A percentile compares a stretch with the other conserved stretches of the same genome.
These are phyloP conservation scores for Pseudogymnoascus sp. DNA, from an alignment of 2,329 filamentous ascomycete genomes.

Conservation along the genomic window DNA sequence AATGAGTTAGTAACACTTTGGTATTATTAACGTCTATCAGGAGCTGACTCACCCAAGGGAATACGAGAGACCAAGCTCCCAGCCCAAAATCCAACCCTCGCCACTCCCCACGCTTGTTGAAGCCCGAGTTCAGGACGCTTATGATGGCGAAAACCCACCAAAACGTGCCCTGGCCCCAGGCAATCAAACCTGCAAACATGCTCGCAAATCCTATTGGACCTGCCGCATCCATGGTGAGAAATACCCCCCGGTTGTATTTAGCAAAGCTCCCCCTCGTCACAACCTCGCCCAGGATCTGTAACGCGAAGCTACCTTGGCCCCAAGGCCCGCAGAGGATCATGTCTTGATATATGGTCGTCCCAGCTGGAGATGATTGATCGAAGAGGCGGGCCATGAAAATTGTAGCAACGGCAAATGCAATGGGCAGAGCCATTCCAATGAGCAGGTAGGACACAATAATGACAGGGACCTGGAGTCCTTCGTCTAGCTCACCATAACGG, in stretches of 20 bases:
- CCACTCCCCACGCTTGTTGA: constrained; percentile 20
- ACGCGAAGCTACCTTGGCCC: constrained; percentile 34
- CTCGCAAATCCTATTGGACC: constrained; percentile 29
- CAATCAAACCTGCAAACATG: constrained; percentile 32
- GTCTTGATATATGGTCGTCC: constrained; percentile 29
- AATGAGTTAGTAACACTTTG: neutral
- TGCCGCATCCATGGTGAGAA: constrained; percentile 31
- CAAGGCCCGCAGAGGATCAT: constrained; percentile 38
- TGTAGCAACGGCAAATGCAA: constrained; percentile 29
- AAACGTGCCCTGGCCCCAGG: constrained; percentile 36
- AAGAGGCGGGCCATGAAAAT: constrained; percentile 32
- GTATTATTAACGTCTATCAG: neutral
- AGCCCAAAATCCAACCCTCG: constrained; percentile 26
- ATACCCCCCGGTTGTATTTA: constrained; percentile 28
- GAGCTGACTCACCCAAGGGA: constrained; percentile 32
- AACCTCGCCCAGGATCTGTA: constrained; percentile 33
- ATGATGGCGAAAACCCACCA: constrained; percentile 37
- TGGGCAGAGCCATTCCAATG: constrained; percentile 29
- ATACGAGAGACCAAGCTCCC: constrained; percentile 32
- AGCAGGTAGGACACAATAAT: constrained; percentile 37
- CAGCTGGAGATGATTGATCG: constrained; percentile 20
- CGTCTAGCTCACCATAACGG: constrained; percentile 23
- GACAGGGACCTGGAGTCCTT: constrained; percentile 31
- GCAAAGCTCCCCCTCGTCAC: constrained; percentile 29
- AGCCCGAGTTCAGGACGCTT: constrained; percentile 28